Percentiles rank a stretch among this genome's conserved stretches.
phyloP scores from a whole-genome alignment of 345 rosid genomes.

The Dovyalis caffra region DNA sequence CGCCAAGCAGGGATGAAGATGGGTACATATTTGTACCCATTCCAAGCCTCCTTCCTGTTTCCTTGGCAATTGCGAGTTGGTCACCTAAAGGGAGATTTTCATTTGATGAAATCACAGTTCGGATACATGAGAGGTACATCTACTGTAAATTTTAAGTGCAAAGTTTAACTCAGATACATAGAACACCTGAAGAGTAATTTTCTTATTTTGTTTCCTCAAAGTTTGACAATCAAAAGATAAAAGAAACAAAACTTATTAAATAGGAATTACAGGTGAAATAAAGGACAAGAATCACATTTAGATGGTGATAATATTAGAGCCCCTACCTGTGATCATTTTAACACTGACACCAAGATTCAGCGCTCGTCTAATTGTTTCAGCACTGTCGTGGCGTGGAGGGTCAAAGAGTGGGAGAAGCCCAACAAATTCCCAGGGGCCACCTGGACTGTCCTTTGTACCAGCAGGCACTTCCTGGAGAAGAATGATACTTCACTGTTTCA shows the following conservation, averaged over 20 bases:
- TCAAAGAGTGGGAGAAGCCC: constrained; percentile 76
- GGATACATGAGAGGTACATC: not conserved
- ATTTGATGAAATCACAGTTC: not conserved
- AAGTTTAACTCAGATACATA: no score
- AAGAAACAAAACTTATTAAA: not conserved
- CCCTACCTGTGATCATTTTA: constrained; percentile 63
- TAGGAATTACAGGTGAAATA: not conserved
- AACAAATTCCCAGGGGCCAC: constrained; percentile 70
- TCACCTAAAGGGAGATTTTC: constrained; percentile 38
- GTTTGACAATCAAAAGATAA: no score
- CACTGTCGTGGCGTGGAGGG: constrained; percentile 59
- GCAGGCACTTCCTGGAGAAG: constrained; percentile 48
- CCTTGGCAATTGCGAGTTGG: constrained; percentile 64
- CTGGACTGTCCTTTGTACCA: constrained; percentile 49
- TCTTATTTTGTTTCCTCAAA: no score
- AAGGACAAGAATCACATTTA: not conserved
- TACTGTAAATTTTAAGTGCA: no score
- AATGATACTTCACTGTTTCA: not conserved
- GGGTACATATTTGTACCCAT: constrained; percentile 57
- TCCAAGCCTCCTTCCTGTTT: constrained; percentile 67
- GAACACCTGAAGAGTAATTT: no score
- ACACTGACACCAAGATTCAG: constrained; percentile 63
- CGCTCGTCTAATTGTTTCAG: constrained; percentile 60
- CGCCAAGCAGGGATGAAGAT: constrained; percentile 52
- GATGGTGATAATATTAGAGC: not conserved